Conservation (phyloP, 768 basidiomycete species). For the Candolleomyces efflorescens region DNA sequence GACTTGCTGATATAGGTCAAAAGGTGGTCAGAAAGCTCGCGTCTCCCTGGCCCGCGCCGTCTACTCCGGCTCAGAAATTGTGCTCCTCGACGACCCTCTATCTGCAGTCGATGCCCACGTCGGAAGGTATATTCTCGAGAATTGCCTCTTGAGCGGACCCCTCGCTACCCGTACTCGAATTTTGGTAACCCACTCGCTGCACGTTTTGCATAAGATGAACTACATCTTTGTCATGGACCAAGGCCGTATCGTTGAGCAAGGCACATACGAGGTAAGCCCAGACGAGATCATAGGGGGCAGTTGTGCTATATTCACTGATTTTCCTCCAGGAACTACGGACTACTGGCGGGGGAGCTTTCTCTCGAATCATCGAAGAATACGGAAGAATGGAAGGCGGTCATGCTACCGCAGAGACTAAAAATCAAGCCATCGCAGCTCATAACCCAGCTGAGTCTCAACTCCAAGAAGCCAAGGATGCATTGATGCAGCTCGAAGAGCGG, state of each 20-base stretch:
- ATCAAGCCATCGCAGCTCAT: background rate
- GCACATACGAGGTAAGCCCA: constrained; percentile 47
- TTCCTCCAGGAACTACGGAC: too few species aligned
- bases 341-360: too few species aligned
- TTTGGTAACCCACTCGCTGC: constrained; percentile 57
- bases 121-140: constrained; percentile 58
- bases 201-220: constrained; percentile 55
- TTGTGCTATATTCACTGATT: too few species aligned
- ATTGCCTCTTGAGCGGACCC: constrained; percentile 54
- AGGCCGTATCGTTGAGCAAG: constrained; percentile 56
- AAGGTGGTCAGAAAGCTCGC: constrained; percentile 46
- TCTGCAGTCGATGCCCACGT: constrained; percentile 79
- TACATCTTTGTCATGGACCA: constrained; percentile 63
- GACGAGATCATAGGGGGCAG: too few species aligned
- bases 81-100: constrained; percentile 79
- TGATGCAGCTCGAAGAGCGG: constrained; percentile 59
- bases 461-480: constrained; percentile 14
- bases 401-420: too few species aligned
- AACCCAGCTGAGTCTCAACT: background rate
- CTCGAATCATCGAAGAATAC: too few species aligned
- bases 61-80: constrained; percentile 68
- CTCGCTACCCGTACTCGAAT: constrained; percentile 52
- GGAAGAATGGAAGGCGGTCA: too few species aligned
- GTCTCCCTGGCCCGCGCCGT: constrained; percentile 73
- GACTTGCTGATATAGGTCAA: background rate